Percentiles rank a stretch among this genome's conserved stretches.
Evolutionary conservation across 352 stramenopile genomes (phyloP).

Genomic region (Globisporangium parvum): DNA sequence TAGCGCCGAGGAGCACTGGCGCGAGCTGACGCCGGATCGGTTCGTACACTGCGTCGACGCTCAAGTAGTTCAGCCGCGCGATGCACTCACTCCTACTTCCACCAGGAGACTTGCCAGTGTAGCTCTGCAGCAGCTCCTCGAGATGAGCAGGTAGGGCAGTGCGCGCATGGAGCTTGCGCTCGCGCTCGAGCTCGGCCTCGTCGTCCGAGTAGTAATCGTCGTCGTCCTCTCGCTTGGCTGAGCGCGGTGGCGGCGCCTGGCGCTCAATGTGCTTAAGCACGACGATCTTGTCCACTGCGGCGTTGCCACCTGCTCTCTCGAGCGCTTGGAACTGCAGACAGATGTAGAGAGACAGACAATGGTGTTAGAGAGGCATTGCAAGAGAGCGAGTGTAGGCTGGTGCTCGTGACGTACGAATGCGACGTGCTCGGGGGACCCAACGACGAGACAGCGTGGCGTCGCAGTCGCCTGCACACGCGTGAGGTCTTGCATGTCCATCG

Average conservation of each 20-base stretch:
- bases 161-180: constrained; percentile 18
- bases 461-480: constrained; percentile 19
- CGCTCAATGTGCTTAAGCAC: constrained; percentile 32
- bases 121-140: constrained; percentile 25
- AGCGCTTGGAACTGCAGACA: constrained; percentile 24
- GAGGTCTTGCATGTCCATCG: not conserved
- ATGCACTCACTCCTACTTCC: constrained; percentile 1
- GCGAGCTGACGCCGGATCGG: constrained; percentile 13
- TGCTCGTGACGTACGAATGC: constrained; percentile 18
- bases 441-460: constrained; percentile 26
- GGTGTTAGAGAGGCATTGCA: too few relatives aligned
- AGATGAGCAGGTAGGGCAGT: constrained; percentile 26
- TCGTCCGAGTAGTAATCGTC: constrained; percentile 48
- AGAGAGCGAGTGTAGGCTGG: not conserved
- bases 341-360: not conserved
- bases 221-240: constrained; percentile 5
- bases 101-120: not conserved
- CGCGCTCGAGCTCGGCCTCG: constrained; percentile 22
- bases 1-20: constrained; percentile 24
- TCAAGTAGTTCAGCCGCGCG: constrained; percentile 2
- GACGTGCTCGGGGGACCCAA: constrained; percentile 19
- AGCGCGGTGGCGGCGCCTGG: constrained; percentile 10
- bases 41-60: constrained; percentile 7
- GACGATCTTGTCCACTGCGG: constrained; percentile 24
- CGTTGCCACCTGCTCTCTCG: constrained; percentile 21